Evolutionary conservation across 2,329 filamentous ascomycete species (phyloP).

Genomic region (Neonectria punicea): DNA sequence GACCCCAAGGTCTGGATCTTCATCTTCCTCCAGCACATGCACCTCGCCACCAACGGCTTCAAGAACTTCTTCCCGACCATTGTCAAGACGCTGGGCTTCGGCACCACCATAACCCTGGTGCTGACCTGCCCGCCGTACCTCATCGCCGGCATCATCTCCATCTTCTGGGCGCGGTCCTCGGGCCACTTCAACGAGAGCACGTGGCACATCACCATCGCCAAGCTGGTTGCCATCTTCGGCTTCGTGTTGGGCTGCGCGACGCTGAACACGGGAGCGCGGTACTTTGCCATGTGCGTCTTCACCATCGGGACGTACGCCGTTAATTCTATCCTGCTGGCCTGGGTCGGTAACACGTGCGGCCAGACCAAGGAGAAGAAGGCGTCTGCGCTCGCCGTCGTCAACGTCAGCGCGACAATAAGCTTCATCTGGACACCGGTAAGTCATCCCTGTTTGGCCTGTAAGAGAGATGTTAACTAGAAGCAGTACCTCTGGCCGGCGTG

Average conservation of each 20-base stretch:
- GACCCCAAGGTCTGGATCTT: slow-evolving; percentile 60
- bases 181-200: slow-evolving; percentile 57
- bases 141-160: slow-evolving; percentile 43
- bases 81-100: slow-evolving; percentile 35
- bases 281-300: slow-evolving; percentile 43
- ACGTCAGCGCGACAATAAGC: slow-evolving; percentile 34
- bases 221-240: slow-evolving; percentile 49
- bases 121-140: slow-evolving; percentile 54
- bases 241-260: slow-evolving; percentile 42
- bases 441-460: not conserved
- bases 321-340: slow-evolving; percentile 57
- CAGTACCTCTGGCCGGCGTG: slow-evolving; percentile 36
- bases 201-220: slow-evolving; percentile 56
- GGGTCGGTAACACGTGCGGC: slow-evolving; percentile 53
- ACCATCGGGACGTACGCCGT: slow-evolving; percentile 50
- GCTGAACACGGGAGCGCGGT: slow-evolving; percentile 35
- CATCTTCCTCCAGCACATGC: slow-evolving; percentile 59
- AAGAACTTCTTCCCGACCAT: slow-evolving; percentile 45
- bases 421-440: slow-evolving; percentile 37
- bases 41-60: slow-evolving; percentile 58
- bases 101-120: slow-evolving; percentile 38
- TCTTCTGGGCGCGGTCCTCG: slow-evolving; percentile 45
- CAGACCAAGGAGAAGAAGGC: slow-evolving; percentile 62
- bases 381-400: slow-evolving; percentile 50
- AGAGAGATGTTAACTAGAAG: not conserved